Base-by-base conservation (phyloP, 208 protist genomes). In the Jaenimonas drosophilae region DNA sequence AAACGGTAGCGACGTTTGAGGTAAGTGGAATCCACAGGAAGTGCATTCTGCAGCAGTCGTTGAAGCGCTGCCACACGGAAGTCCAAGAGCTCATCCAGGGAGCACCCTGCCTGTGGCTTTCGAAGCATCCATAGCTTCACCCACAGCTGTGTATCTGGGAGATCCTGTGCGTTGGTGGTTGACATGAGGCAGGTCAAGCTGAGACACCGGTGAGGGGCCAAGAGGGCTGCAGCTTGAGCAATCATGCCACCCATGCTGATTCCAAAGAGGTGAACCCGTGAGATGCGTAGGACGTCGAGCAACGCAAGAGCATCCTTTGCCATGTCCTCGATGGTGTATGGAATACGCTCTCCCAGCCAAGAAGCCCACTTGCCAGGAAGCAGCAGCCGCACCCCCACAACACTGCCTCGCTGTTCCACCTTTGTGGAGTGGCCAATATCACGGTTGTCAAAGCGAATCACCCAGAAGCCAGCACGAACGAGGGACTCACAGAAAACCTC, bases 171-270 rank as follows among this genome's bases (percentile, higher is more conserved):
- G 43, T 84, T 87, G 38, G 81, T 90, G 2, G 74, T 76, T 2
- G 81, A 90, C 81, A 90, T 90, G 36, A 87, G 39, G 36, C 67
- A 77, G 14, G 76, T 86, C 7, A 89, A 30, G 39, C 62, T 76
- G 16, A 76, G 58, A 11, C 80, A 64, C 11, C 73, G 71, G 41
- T 65, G 52, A 16, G 76, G 76, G 4, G 72, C 76, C 26, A 75
- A 46, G 7, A 89, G 53, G 9, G 63, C 60, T 11, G 78, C 58
- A 3, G n/a, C 41, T 58, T 89, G 80, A 2, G 73, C 68, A 32
- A 89, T 86, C 64, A 83, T 77, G 28, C 80, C 80, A 16, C 80
- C 80, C 80, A 89, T 89, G 41, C 70, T 81, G 25, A 89, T 72
- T n/a, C 80, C 80, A 16, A 89, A 70, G 7, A 89, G 52, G 41